phyloP scores from a whole-genome alignment of 139 green algal species.

The Marvania coccoides region DNA sequence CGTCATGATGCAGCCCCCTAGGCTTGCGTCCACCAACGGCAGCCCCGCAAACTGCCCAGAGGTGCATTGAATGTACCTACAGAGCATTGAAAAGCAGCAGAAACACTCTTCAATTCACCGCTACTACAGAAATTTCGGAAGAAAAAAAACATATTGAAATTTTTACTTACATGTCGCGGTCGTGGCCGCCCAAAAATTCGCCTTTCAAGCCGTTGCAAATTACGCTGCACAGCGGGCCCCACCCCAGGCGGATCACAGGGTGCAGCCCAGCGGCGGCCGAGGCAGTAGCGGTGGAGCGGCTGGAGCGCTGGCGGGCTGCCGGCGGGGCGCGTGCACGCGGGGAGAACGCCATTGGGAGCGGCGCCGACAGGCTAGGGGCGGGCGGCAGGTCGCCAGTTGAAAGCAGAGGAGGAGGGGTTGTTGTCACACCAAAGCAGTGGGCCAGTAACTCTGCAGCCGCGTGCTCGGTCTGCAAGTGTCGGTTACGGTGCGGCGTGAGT shows the following conservation, averaged over 20 bases:
- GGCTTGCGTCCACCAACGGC: conserved; percentile 15
- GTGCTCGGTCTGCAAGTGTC: background rate
- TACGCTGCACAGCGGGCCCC: conserved; percentile 18
- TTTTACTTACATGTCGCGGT: conserved; percentile 24
- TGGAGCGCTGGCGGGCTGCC: too few species aligned
- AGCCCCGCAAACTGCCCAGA: conserved; percentile 10
- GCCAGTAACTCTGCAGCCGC: background rate
- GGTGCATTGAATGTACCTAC: conserved; percentile 17
- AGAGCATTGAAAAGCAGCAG: too few species aligned
- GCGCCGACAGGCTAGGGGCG: too few species aligned
- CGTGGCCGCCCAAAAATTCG: conserved; percentile 26
- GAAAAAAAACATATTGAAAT: too few species aligned
- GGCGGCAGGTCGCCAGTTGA: too few species aligned
- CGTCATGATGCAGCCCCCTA: conserved; percentile 30
- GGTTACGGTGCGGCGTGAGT: background rate
- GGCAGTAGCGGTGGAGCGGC: too few species aligned
- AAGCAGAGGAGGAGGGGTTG: too few species aligned
- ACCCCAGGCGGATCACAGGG: conserved; percentile 22
- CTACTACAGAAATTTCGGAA: too few species aligned
- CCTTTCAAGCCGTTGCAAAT: conserved; percentile 27
- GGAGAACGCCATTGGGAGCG: too few species aligned
- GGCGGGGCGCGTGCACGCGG: too few species aligned
- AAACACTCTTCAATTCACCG: too few species aligned
- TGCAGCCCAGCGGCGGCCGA: conserved; percentile 8
- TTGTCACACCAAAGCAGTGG: background rate